Conservation (phyloP, 176 grass and related monocot species). For the Carex scoparia region DNA sequence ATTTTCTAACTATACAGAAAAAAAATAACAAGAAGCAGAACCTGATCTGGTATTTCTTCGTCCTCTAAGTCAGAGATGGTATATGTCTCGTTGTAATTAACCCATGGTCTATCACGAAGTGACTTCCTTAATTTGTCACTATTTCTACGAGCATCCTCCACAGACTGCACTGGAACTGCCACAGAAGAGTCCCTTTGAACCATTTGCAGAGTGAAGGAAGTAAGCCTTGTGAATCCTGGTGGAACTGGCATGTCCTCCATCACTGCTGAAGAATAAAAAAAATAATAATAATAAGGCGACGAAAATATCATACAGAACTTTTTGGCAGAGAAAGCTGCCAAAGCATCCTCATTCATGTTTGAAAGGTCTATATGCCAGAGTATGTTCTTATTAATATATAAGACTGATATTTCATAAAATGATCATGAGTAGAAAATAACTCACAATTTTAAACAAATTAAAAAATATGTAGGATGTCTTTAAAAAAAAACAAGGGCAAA, state of each 20-base stretch:
- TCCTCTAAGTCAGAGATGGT: conserved; percentile 32
- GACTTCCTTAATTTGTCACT: conserved; percentile 43
- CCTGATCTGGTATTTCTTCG: conserved; percentile 46
- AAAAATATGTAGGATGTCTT: background rate
- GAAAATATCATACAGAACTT: background rate
- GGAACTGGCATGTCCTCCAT: conserved; percentile 25
- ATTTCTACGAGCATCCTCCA: background rate
- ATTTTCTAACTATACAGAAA: background rate
- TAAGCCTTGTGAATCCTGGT: conserved; percentile 39
- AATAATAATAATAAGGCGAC: background rate
- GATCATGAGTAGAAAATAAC: background rate
- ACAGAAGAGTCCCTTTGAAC: conserved; percentile 4
- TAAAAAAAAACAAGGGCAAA: background rate
- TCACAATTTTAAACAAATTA: background rate
- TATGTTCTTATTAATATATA: background rate
- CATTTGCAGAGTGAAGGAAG: conserved; percentile 28
- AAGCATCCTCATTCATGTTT: background rate
- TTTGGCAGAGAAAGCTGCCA: background rate
- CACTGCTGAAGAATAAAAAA: background rate
- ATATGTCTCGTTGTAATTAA: conserved; percentile 52
- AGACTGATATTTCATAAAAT: background rate
- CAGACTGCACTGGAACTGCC: background rate
- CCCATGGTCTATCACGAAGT: conserved; percentile 55
- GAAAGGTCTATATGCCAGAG: background rate
- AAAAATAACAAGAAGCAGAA: conserved; percentile 21